Conservation (phyloP, 2,329 filamentous ascomycete genomes). For the Chrysoporthe deuterocubensis region DNA sequence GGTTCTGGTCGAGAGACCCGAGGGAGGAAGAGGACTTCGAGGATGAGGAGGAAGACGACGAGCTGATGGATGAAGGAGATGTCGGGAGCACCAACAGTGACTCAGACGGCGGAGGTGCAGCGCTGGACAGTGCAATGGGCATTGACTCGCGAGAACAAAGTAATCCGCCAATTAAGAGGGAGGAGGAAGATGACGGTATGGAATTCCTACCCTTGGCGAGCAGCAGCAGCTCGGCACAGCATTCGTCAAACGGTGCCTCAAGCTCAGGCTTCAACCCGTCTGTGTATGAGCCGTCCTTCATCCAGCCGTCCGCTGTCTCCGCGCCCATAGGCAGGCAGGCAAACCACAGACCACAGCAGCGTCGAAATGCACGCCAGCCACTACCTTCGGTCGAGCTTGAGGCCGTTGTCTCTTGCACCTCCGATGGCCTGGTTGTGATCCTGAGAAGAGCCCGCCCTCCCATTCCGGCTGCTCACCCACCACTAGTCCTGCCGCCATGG, state of each 20-base stretch:
- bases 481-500: constrained; percentile 44
- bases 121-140: constrained; percentile 49
- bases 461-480: constrained; percentile 62
- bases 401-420: constrained; percentile 89
- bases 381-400: constrained; percentile 71
- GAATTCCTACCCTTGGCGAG: constrained; percentile 23
- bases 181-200: constrained; percentile 25
- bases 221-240: constrained; percentile 17
- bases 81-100: constrained; percentile 41
- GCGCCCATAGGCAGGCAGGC: constrained; percentile 6
- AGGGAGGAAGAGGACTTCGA: constrained; percentile 57
- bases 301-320: constrained; percentile 7
- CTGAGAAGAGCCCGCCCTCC: constrained; percentile 74
- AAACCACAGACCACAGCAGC: constrained; percentile 5
- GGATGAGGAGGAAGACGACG: constrained; percentile 43
- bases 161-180: constrained; percentile 41
- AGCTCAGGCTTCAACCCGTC: constrained; percentile 32
- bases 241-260: constrained; percentile 21
- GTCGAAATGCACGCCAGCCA: constrained; percentile 32
- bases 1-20: constrained; percentile 83
- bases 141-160: constrained; percentile 39
- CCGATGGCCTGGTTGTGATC: constrained; percentile 83
- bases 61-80: constrained; percentile 43
- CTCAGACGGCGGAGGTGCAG: constrained; percentile 51
- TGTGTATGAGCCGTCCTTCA: background rate